Evolutionary conservation across 2,329 filamentous ascomycete species (phyloP).

Genomic region (Sporothrix globosa): DNA sequence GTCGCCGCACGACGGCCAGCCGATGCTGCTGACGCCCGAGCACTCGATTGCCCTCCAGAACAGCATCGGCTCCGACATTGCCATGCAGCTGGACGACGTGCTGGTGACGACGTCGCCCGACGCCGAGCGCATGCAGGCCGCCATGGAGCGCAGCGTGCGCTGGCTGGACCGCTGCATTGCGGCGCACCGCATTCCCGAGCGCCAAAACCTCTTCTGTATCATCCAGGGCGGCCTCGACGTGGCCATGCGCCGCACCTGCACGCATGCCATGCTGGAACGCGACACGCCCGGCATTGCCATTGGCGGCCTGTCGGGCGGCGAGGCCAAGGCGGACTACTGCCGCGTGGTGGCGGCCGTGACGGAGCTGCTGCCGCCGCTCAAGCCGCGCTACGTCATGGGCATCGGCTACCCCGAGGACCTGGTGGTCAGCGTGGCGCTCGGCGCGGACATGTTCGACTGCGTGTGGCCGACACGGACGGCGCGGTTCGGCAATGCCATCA

Average conservation of each 20-base stretch:
- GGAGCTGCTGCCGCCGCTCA: constrained; percentile 77
- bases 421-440: constrained; percentile 87
- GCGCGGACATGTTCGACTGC: constrained; percentile 99
- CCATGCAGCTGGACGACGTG: constrained; percentile 99
- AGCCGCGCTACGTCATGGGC: constrained; percentile 99
- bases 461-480: constrained; percentile 98
- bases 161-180: constrained; percentile 96
- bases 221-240: constrained; percentile 94
- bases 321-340: constrained; percentile 92
- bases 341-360: constrained; percentile 88
- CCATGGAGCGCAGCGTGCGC: constrained; percentile 90
- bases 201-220: constrained; percentile 96
- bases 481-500: constrained; percentile 93
- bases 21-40: constrained; percentile 96
- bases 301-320: constrained; percentile 89
- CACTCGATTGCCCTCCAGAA: constrained; percentile 97
- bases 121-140: constrained; percentile 81
- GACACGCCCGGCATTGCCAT: constrained; percentile 97
- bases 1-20: constrained; percentile 91
- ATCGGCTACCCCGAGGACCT: constrained; percentile 97
- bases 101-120: constrained; percentile 95
- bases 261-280: constrained; percentile 80
- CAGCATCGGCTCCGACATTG: constrained; percentile 96
- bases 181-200: constrained; percentile 79
- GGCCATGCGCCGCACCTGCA: constrained; percentile 82